Percentiles rank a stretch among this genome's conserved stretches.
phyloP scores from a whole-genome alignment of 805 yeast species.

The Saturnispora diversa region DNA sequence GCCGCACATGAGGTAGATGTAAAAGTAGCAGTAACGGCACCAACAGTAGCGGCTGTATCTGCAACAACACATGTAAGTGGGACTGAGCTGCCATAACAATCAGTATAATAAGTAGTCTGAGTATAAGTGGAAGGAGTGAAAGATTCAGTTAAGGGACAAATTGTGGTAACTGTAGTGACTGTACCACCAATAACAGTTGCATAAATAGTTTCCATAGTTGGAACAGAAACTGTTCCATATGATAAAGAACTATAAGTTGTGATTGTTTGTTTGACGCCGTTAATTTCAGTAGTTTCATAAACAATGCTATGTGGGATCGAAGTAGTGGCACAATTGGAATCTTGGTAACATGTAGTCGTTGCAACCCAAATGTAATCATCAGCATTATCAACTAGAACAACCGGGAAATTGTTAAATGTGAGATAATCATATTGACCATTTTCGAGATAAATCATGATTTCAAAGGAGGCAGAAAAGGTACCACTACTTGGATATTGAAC shows the following conservation, averaged over 20 bases:
- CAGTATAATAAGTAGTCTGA: conserved; percentile 4
- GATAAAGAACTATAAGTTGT: conserved; percentile 8
- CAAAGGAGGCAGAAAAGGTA: conserved; percentile 4
- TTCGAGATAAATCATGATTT: not conserved
- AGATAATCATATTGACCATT: not conserved
- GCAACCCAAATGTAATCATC: conserved; percentile 9
- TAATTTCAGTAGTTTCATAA: conserved; percentile 2
- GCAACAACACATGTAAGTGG: not conserved
- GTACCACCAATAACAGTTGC: conserved; percentile 14
- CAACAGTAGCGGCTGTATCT: conserved; percentile 3
- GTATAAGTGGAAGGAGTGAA: conserved; percentile 7
- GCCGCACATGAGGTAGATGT: conserved; percentile 1
- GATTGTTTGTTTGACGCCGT: conserved; percentile 2
- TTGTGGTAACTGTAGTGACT: conserved; percentile 16
- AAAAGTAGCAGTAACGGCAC: conserved; percentile 5
- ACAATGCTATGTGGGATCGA: conserved; percentile 6
- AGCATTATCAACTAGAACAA: conserved; percentile 7
- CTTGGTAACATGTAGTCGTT: conserved; percentile 10
- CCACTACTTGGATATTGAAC: conserved; percentile 12
- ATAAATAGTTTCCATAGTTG: conserved; percentile 13
- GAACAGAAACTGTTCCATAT: not conserved
- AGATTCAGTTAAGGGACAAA: conserved; percentile 15
- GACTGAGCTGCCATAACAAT: conserved; percentile 1
- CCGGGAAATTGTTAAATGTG: conserved; percentile 6
- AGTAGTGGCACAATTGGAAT: conserved; percentile 12